Base-by-base conservation (phyloP, 495 filamentous ascomycete genomes). In the Tuber borchii region DNA sequence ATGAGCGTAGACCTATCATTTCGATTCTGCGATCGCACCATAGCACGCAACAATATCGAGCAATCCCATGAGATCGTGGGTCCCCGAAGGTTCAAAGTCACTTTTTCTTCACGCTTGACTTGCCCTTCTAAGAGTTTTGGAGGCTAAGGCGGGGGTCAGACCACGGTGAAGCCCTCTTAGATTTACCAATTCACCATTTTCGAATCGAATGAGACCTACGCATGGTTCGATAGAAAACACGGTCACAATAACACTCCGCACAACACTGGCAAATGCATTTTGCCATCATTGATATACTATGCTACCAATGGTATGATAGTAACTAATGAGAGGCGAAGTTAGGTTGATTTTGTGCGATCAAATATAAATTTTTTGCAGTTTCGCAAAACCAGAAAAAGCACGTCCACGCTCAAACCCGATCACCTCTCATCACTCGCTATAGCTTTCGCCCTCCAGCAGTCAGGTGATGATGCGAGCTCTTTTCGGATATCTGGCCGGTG, bases 61-160 rank as follows among this genome's bases (percentile, higher is more conserved):
- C 12, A 34, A 34, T 65, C 16, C 3, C 12, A 65, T 34, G 56
- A 31, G 56, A 34, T 34, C 22, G 56, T 31, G 56, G 56, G 56
- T 65, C 26, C 26, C 56, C 14, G 16, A 26, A 10, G 5, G 26
- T 65, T 17, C 26, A 65, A 34, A 19, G n/a, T 26, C 51, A 14
- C 22, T 48, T 6, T 48, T 48, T 22, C 17, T 48, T 14, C 22
- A n/a, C 48, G 9, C 14, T 65, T 34, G 16, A 65, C 56, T 34
- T 17, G 31, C 6, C 26, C 26, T 14, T 65, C 56, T 12, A 34
- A 34, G 56, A 65, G 26, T 71, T 56, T 22, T 37, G 31, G 39
- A 43, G 31, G 20, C 76, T 42, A 78, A 74, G 51, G 69, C 56
- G 76, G 76, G 39, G 56, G 69, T 69, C 68, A 68, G 71, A 75